Base-by-base conservation (phyloP, 2,329 filamentous ascomycete genomes). In the Cordyceps javanica region DNA sequence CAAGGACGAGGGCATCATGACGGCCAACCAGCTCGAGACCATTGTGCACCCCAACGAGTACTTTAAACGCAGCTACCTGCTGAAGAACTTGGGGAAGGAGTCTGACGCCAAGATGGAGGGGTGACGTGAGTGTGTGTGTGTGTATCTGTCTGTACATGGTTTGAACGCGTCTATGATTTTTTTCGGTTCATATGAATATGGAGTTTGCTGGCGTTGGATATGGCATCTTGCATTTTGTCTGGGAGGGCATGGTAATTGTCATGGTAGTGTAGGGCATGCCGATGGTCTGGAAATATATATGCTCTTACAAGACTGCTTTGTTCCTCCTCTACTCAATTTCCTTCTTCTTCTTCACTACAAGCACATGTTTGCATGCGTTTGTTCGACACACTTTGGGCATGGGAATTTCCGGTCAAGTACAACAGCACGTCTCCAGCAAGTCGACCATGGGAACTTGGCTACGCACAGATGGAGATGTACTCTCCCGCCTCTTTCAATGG, bases 21-120 rank as follows among this genome's bases (percentile, higher is more conserved):
- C 80, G 13, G 75, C 86, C 7, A 84, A 85, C 16, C 90, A 96
- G 70, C 78, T 96, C 42, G 93, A 97, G 73, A 97, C 93, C 0
- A 96, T 99, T 68, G 87, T 96, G 23, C 94, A 99, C 73, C 94
- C 94, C 11, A 99, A 99, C 70, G 92, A 93, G 63, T 99, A 97
- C 73, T 99, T 97, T 73, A 97, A 96, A 79, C 82, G 93, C 57
- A 96, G 91, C 70, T 97, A 91, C 71, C 67, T 95, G 64, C 75
- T 99, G 60, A 96, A 91, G 77, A 90, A 94, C 69, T 72, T 95
- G 26, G 86, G 73, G 52, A 84, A 74, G 23, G 74, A 75, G 60
- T 73, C 75, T 19, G 81, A 85, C 60, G 72, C 81, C 32, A 80
- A 81, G 71, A 85, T 86, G 80, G 79, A 80, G 59, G 76, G 69